phyloP scores from a whole-genome alignment of 306 rosid genomes.

The Mucuna pruriens region DNA sequence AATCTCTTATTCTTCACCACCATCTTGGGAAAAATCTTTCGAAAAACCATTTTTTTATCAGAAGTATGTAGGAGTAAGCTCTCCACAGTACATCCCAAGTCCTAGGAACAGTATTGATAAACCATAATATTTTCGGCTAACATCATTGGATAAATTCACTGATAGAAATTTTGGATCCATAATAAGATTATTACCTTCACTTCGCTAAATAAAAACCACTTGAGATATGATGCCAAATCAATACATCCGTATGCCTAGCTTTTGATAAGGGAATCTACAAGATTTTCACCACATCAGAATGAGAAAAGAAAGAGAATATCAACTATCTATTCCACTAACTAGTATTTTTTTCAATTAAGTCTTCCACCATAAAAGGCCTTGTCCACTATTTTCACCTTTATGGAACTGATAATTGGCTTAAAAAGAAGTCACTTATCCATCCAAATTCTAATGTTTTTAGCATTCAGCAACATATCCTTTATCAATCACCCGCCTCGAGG shows the following conservation, averaged over 20 bases:
- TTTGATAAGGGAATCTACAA: not conserved
- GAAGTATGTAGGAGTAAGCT: not conserved
- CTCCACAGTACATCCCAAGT: too few species aligned
- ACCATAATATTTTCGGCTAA: not conserved
- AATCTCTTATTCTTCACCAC: not conserved
- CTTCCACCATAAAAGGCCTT: not conserved
- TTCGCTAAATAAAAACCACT: not conserved
- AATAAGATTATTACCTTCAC: not conserved
- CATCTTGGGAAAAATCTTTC: not conserved
- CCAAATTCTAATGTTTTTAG: not conserved
- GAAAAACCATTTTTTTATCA: too few species aligned
- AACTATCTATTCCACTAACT: not conserved
- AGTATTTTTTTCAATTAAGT: not conserved
- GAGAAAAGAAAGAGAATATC: not conserved
- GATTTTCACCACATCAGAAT: not conserved
- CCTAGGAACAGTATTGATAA: not conserved
- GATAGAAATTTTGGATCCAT: not conserved
- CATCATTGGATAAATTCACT: not conserved
- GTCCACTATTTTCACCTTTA: not conserved
- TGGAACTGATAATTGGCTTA: not conserved
- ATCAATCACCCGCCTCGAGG: not conserved
- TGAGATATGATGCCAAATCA: not conserved
- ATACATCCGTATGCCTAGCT: not conserved
- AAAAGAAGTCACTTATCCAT: not conserved
- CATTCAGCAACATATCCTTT: not conserved